Evolutionary conservation across 768 basidiomycete species (phyloP).

Genomic region (Suillus tomentosus): DNA sequence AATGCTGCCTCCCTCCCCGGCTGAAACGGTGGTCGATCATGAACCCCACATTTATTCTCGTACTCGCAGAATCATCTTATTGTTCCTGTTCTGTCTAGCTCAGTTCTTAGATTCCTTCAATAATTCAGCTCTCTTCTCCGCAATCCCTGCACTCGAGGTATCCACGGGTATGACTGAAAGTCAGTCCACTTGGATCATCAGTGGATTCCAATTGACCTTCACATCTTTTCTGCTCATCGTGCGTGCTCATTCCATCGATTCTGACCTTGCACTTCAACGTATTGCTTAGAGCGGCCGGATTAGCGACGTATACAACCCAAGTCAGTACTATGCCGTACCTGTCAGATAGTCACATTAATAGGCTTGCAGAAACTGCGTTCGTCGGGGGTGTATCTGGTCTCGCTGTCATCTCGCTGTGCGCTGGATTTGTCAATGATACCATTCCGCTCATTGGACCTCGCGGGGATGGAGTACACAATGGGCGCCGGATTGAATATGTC

Average conservation of each 20-base stretch:
- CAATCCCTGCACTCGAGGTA: conserved; percentile 37
- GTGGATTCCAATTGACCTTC: conserved; percentile 45
- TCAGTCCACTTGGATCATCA: conserved; percentile 41
- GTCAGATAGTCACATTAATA: not conserved
- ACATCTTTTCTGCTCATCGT: conserved; percentile 42
- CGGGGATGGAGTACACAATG: too few species aligned
- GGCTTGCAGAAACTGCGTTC: conserved; percentile 41
- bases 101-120: conserved; percentile 48
- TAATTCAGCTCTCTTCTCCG: conserved; percentile 41
- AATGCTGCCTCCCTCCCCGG: conserved; percentile 16
- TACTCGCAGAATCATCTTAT: conserved; percentile 31
- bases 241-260: conserved; percentile 18
- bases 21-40: conserved; percentile 9
- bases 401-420: conserved; percentile 44
- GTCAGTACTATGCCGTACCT: conserved; percentile 23
- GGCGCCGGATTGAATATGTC: too few species aligned
- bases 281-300: conserved; percentile 39
- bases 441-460: conserved; percentile 52
- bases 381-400: conserved; percentile 41
- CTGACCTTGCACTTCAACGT: not conserved
- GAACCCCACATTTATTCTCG: conserved; percentile 19
- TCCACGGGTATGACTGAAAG: conserved; percentile 23
- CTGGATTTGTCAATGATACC: conserved; percentile 49
- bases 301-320: conserved; percentile 43
- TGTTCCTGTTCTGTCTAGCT: conserved; percentile 42